Evolutionary conservation across 441 rosid species (phyloP).

Genomic region (Kokia cookei): DNA sequence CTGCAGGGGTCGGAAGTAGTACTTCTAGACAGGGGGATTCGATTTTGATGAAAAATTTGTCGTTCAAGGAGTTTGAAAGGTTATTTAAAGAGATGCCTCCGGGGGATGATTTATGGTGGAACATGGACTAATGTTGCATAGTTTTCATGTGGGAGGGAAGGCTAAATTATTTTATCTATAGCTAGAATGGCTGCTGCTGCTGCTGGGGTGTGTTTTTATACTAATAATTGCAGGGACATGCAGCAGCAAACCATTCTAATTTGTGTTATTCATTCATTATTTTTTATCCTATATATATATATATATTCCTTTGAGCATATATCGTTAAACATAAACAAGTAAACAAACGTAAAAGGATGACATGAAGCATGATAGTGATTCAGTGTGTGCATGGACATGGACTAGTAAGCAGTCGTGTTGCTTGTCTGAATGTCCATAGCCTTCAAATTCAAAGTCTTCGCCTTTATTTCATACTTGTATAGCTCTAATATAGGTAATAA

Average conservation of each 20-base stretch:
- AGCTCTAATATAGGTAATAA: too few species aligned
- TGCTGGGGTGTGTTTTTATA: not conserved
- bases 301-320: too few species aligned
- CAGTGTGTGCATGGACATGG: too few species aligned
- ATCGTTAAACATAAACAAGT: too few species aligned
- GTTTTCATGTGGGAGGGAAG: not conserved
- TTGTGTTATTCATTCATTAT: not conserved
- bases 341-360: too few species aligned
- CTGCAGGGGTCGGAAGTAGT: not conserved
- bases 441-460: too few species aligned
- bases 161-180: not conserved
- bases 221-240: not conserved
- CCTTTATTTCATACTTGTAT: too few species aligned
- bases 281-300: not conserved
- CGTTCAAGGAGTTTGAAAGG: slow-evolving; percentile 34
- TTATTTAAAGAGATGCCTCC: slow-evolving; percentile 32
- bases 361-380: too few species aligned
- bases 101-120: slow-evolving; percentile 23
- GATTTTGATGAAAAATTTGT: slow-evolving; percentile 11
- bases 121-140: slow-evolving; percentile 16
- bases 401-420: too few species aligned
- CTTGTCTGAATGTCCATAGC: too few species aligned
- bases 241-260: not conserved
- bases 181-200: not conserved
- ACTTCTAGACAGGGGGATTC: slow-evolving; percentile 1